Conservation (phyloP, 2,329 filamentous ascomycete species). For the Boeremia lycopersici region DNA sequence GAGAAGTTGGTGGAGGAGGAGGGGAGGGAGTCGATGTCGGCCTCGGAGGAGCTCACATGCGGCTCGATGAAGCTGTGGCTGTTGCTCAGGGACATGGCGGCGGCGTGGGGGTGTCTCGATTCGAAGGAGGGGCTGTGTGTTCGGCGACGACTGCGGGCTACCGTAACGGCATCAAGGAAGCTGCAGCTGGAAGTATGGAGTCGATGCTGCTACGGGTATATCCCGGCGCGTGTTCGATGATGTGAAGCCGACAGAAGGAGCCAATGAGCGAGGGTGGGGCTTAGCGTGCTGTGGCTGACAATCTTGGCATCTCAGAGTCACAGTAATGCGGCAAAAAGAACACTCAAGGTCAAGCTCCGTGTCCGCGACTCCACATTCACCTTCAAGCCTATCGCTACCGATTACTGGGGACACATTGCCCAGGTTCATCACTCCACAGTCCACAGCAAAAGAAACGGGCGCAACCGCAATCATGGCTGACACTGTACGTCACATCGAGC, state of each 20-base stretch:
- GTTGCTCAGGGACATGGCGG: constrained; percentile 45
- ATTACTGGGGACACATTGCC: not conserved
- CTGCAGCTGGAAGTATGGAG: constrained; percentile 3
- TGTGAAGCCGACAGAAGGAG: constrained; percentile 18
- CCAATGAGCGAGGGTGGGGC: constrained; percentile 38
- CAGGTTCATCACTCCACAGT: constrained; percentile 6
- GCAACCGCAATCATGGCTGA: constrained; percentile 60
- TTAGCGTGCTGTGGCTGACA: constrained; percentile 23
- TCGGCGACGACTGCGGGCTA: constrained; percentile 18
- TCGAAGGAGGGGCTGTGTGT: not conserved
- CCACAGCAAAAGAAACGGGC: constrained; percentile 12
- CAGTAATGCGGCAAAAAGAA: constrained; percentile 26
- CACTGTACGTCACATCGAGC: constrained; percentile 42
- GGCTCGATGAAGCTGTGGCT: constrained; percentile 48
- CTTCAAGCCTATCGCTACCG: constrained; percentile 9
- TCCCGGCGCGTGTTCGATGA: constrained; percentile 23
- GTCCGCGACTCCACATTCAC: constrained; percentile 14
- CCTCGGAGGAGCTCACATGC: constrained; percentile 35
- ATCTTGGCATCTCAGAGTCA: constrained; percentile 21
- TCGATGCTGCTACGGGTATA: constrained; percentile 14
- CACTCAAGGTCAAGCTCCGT: constrained; percentile 17
- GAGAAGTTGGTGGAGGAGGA: constrained; percentile 59
- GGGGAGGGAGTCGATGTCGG: constrained; percentile 57
- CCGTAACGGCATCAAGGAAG: constrained; percentile 27
- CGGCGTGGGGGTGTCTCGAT: not conserved